These are phyloP conservation scores for Debaryomyces hansenii DNA, from an alignment of 805 yeast species.

Conservation along the genomic window DNA sequence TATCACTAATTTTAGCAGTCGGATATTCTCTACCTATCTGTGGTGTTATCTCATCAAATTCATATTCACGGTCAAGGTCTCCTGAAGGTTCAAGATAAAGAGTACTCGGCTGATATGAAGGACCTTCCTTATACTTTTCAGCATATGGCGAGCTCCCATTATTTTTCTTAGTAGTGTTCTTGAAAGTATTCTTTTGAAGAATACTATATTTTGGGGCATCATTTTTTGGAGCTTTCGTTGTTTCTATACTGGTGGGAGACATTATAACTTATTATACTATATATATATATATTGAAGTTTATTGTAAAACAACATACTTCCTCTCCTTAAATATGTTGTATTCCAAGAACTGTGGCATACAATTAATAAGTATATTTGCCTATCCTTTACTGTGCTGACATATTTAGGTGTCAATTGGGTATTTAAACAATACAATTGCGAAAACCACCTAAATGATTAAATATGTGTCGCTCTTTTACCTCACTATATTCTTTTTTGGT, in stretches of 20 bases:
- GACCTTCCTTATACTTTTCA: constrained; percentile 5
- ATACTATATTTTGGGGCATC: constrained; percentile 5
- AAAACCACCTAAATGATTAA: too few relatives aligned
- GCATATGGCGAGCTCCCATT: constrained; percentile 8
- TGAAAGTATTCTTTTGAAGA: constrained; percentile 2
- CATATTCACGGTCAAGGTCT: constrained; percentile 4
- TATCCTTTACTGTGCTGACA: too few relatives aligned
- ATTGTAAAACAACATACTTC: too few relatives aligned
- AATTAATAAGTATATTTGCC: too few relatives aligned
- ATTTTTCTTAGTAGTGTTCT: background rate
- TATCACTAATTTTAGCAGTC: constrained; percentile 5
- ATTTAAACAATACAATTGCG: too few relatives aligned
- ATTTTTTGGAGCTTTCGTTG: background rate
- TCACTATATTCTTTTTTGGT: too few relatives aligned
- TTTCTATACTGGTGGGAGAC: background rate
- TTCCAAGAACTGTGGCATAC: too few relatives aligned
- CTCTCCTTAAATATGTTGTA: too few relatives aligned
- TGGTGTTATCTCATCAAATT: constrained; percentile 6
- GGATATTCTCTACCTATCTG: constrained; percentile 9
- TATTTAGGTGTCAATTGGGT: too few relatives aligned
- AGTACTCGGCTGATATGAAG: constrained; percentile 5
- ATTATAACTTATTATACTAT: too few relatives aligned
- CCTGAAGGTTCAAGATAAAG: constrained; percentile 6
- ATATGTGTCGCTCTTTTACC: too few relatives aligned
- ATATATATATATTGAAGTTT: too few relatives aligned